A percentile compares a stretch with the other conserved stretches of the same genome.
These are phyloP conservation scores for Turnera subulata DNA, from an alignment of 345 rosid genomes.

Conservation along the genomic window DNA sequence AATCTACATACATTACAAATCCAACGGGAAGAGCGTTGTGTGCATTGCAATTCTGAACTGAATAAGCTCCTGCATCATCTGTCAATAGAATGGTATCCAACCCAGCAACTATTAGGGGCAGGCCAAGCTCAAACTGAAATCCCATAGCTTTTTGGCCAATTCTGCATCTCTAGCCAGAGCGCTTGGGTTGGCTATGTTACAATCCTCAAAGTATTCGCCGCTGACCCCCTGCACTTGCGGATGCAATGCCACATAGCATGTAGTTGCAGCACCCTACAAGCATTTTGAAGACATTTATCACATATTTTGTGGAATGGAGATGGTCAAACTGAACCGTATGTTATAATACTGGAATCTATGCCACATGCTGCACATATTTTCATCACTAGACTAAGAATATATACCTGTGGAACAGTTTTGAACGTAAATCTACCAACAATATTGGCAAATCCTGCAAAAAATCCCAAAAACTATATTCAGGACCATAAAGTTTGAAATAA, in stretches of 20 bases:
- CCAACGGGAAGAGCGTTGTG: too few relatives aligned
- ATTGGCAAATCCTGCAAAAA: slow-evolving; percentile 37
- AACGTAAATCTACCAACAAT: slow-evolving; percentile 33
- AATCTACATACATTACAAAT: too few relatives aligned
- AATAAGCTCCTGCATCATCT: too few relatives aligned
- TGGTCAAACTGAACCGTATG: background rate
- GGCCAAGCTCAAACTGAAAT: slow-evolving; percentile 52
- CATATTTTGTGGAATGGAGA: too few relatives aligned
- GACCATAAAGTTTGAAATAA: background rate
- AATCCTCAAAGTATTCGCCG: slow-evolving; percentile 53
- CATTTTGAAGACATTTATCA: background rate
- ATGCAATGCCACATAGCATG: slow-evolving; percentile 69
- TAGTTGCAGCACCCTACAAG: slow-evolving; percentile 70
- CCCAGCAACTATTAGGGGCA: slow-evolving; percentile 7
- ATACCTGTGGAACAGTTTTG: slow-evolving; percentile 52
- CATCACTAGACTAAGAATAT: background rate
- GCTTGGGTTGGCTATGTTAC: slow-evolving; percentile 41
- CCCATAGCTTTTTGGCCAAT: slow-evolving; percentile 62
- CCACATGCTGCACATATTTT: background rate
- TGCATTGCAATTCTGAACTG: too few relatives aligned
- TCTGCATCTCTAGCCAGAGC: slow-evolving; percentile 41
- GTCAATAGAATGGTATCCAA: too few relatives aligned
- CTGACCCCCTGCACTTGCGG: slow-evolving; percentile 61
- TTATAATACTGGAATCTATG: background rate
- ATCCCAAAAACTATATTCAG: slow-evolving; percentile 6